phyloP scores from a whole-genome alignment of 2,329 filamentous ascomycete species.

The Lachnellula occidentalis region DNA sequence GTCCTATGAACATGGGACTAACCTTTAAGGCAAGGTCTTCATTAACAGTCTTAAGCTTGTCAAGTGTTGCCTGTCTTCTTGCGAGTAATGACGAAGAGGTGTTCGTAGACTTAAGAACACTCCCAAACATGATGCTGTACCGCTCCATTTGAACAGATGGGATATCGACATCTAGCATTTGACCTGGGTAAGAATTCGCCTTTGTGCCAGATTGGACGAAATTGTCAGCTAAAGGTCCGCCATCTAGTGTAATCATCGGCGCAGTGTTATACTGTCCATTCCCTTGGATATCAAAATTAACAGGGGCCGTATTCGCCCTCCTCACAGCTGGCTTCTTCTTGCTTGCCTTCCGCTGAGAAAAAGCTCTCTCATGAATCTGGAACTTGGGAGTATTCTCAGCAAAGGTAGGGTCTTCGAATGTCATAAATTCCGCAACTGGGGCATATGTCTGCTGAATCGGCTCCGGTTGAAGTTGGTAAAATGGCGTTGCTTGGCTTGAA shows the following conservation, averaged over 20 bases:
- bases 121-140: conserved; percentile 91
- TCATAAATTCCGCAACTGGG: conserved; percentile 3
- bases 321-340: conserved; percentile 22
- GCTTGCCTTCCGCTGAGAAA: conserved; percentile 19
- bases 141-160: conserved; percentile 76
- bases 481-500: conserved; percentile 17
- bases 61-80: conserved; percentile 53
- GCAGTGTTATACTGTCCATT: conserved; percentile 16
- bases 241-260: conserved; percentile 23
- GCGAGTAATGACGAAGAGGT: conserved; percentile 39
- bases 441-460: conserved; percentile 3
- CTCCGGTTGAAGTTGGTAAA: conserved; percentile 30
- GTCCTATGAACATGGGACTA: conserved; percentile 10
- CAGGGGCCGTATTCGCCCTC: conserved; percentile 25
- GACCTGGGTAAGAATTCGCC: conserved; percentile 14
- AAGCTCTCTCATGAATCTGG: conserved; percentile 18
- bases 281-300: conserved; percentile 18
- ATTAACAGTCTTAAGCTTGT: conserved; percentile 51
- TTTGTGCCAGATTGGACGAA: background rate
- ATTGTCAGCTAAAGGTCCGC: conserved; percentile 10
- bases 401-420: conserved; percentile 3
- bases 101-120: conserved; percentile 46
- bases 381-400: conserved; percentile 11
- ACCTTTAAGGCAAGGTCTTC: conserved; percentile 38
- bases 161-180: conserved; percentile 69